Evolutionary conservation across 257 asterid species (phyloP), one percentile per base, ranked within the genome.

Genomic region (Nemophila menziesii): DNA sequence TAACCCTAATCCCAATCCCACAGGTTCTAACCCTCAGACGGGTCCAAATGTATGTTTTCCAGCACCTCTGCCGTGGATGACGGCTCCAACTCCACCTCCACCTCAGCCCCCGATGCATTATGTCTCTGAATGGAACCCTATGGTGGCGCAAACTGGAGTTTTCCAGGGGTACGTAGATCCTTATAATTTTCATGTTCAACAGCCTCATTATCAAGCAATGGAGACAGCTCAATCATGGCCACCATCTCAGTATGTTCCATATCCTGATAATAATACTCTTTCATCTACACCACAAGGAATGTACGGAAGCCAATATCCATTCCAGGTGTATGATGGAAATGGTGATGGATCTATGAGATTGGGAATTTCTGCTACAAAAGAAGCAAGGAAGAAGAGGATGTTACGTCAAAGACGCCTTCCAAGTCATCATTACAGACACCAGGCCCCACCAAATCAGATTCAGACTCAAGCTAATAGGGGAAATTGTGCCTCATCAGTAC

Each of bases 301-400:
- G 20, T 69, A 47, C 5, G 71, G 67, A 20, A 61, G 50, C 17
- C 64, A 56, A 8, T 61, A 57, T 43, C 78, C 74, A 0, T 74
- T 70, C 53, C 93, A 66, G 43, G 24, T 67, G 24, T 62, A 22
- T 13, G 81, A 66, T 33, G 70, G 67, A 8, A 66, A 62, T 27
- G 81, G 84, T 16, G 82, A 78, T 22, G 58, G 68, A 39, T 16
- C 62, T 46, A 57, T 71, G 54, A 66, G 78, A 33, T 46, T 67
- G 48, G 87, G 94, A 8, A 44, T 82, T 33, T 70, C 87, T 1
- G 94, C 89, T 0, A 80, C 96, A 5, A 90, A 74, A 50, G 99
- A 85, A 61, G 96, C 99, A 0, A 51, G 99, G 61, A 85, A 85
- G 85, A 90, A 77, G 38, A 65, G 99, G 58, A 90, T 90, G 96